Evolutionary conservation across 2,329 filamentous ascomycete species (phyloP).

Genomic region (Cercospora canescens): DNA sequence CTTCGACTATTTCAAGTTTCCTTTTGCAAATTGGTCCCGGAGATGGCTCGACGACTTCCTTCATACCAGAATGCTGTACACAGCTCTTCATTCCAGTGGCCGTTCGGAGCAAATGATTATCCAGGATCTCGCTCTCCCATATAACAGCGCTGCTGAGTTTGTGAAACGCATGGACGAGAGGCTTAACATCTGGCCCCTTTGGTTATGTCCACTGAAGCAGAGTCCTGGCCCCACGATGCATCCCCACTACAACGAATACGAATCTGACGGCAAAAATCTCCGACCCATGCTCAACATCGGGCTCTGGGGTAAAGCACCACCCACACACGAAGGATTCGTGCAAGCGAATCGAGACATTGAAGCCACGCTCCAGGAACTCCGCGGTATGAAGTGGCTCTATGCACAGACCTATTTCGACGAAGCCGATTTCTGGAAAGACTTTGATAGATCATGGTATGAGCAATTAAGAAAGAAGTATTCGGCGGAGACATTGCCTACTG

Average conservation of each 20-base stretch:
- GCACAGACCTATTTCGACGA: constrained; percentile 68
- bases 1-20: constrained; percentile 64
- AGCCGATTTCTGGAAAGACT: constrained; percentile 67
- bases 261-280: constrained; percentile 23
- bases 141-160: constrained; percentile 44
- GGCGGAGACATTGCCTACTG: constrained; percentile 60
- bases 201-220: constrained; percentile 48
- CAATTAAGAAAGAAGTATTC: constrained; percentile 58
- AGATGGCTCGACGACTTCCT: constrained; percentile 62
- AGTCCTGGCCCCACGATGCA: constrained; percentile 34
- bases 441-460: constrained; percentile 62
- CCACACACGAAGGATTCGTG: constrained; percentile 50
- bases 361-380: constrained; percentile 56
- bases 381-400: constrained; percentile 70
- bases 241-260: constrained; percentile 31
- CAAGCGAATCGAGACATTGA: constrained; percentile 62
- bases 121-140: constrained; percentile 60
- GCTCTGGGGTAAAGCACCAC: constrained; percentile 57
- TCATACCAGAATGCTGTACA: constrained; percentile 66
- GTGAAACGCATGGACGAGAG: constrained; percentile 43
- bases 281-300: constrained; percentile 60
- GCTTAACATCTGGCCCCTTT: constrained; percentile 49
- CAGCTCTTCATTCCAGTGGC: constrained; percentile 62
- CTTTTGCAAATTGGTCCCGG: constrained; percentile 65
- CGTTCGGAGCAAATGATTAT: constrained; percentile 62